phyloP scores from a whole-genome alignment of 2,329 filamentous ascomycete species.

The Fusarium sp. region DNA sequence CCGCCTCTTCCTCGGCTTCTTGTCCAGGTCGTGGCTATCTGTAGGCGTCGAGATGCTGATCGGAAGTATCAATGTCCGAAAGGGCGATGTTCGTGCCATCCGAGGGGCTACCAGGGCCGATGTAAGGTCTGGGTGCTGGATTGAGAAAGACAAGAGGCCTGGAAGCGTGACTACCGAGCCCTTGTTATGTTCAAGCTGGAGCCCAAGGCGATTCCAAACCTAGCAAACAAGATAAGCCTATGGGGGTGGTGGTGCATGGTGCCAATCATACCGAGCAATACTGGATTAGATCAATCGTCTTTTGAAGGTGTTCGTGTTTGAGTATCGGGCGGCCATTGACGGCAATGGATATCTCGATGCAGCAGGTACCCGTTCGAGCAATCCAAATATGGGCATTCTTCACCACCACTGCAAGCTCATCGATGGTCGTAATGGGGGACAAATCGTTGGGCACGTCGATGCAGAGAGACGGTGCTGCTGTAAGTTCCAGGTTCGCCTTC shows the following conservation, averaged over 20 bases:
- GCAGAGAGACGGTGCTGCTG: slow-evolving; percentile 42
- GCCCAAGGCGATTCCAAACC: slow-evolving; percentile 49
- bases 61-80: slow-evolving; percentile 44
- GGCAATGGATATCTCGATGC: slow-evolving; percentile 44
- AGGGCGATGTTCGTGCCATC: slow-evolving; percentile 39
- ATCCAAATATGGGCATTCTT: slow-evolving; percentile 49
- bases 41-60: slow-evolving; percentile 37
- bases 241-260: no score
- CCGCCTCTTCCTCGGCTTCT: slow-evolving; percentile 11
- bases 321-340: slow-evolving; percentile 32
- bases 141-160: slow-evolving; percentile 46
- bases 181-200: slow-evolving; percentile 43
- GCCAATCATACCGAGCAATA: slow-evolving; percentile 43
- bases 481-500: slow-evolving; percentile 40
- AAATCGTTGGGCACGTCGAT: slow-evolving; percentile 40
- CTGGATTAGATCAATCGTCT: slow-evolving; percentile 37
- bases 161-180: slow-evolving; percentile 11
- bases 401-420: slow-evolving; percentile 41
- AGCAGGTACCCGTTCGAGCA: slow-evolving; percentile 46
- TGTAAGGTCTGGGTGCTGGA: slow-evolving; percentile 52
- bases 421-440: slow-evolving; percentile 22
- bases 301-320: slow-evolving; percentile 15
- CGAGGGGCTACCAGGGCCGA: slow-evolving; percentile 48
- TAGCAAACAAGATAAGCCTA: slow-evolving; percentile 18
- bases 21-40: neutral